phyloP scores from a whole-genome alignment of 345 rosid genomes.

The Sapria himalayana region DNA sequence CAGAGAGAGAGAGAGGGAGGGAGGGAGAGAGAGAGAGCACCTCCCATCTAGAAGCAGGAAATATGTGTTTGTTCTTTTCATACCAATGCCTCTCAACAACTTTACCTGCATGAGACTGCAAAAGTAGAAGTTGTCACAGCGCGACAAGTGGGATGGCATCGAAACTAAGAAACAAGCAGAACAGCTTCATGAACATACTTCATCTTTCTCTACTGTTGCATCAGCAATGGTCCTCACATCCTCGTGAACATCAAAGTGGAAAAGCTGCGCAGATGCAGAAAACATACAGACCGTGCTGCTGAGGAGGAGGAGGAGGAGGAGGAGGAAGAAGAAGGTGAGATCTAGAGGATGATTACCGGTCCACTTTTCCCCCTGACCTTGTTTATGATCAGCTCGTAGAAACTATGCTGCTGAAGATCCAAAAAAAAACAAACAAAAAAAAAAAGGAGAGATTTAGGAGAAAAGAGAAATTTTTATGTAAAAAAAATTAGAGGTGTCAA shows the following conservation, averaged over 20 bases:
- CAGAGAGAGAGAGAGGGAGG: background rate
- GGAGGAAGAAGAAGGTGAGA: no score
- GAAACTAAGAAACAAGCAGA: background rate
- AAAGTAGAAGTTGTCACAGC: background rate
- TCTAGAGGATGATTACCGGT: conserved; percentile 34
- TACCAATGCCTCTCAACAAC: conserved; percentile 99
- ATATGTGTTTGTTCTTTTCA: conserved; percentile 95
- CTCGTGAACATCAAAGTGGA: conserved; percentile 97
- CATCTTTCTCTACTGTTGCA: conserved; percentile 95
- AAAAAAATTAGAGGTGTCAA: no score
- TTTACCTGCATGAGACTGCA: conserved; percentile 95
- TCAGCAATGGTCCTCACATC: conserved; percentile 91
- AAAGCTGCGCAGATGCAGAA: conserved; percentile 31
- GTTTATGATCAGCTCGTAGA: conserved; percentile 84
- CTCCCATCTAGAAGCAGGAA: conserved; percentile 99
- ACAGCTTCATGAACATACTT: conserved; percentile 24
- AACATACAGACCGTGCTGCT: background rate
- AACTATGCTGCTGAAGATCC: conserved; percentile 87
- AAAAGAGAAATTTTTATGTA: background rate
- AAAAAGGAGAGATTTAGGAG: background rate
- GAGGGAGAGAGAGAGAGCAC: conserved; percentile 14
- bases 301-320: no score
- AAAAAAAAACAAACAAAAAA: conserved; percentile 7
- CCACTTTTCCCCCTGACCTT: conserved; percentile 99
- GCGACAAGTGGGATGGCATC: no score